These are phyloP conservation scores for Primulina tabacum DNA, from an alignment of 257 asterid genomes.

Conservation along the genomic window DNA sequence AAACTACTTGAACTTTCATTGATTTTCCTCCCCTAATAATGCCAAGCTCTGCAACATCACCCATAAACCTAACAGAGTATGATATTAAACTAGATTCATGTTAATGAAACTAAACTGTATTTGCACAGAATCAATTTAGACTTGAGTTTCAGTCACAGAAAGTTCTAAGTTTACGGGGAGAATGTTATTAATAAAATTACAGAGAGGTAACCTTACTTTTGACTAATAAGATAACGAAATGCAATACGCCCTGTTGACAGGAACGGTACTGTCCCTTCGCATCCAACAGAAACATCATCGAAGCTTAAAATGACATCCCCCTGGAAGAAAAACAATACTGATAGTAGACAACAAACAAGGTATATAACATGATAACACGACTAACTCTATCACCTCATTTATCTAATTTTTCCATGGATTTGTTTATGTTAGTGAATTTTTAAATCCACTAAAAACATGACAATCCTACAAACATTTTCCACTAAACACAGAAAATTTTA, in stretches of 20 bases:
- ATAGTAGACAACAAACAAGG: neutral
- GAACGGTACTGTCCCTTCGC: slow-evolving; percentile 96
- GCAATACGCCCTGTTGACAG: slow-evolving; percentile 92
- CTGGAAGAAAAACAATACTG: slow-evolving; percentile 41
- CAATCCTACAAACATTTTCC: neutral
- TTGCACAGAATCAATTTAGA: slow-evolving; percentile 3
- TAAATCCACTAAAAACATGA: neutral
- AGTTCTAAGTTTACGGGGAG: neutral
- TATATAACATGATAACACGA: neutral
- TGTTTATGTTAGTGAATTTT: neutral
- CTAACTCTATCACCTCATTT: neutral
- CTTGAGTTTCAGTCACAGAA: neutral
- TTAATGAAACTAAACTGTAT: slow-evolving; percentile 4
- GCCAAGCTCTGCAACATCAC: slow-evolving; percentile 84
- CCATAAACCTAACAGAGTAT: slow-evolving; percentile 58
- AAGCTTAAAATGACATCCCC: slow-evolving; percentile 96
- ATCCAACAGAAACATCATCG: slow-evolving; percentile 76
- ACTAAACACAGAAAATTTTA: neutral
- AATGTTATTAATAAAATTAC: neutral
- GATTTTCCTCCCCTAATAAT: slow-evolving; percentile 68
- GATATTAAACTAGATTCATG: slow-evolving; percentile 18
- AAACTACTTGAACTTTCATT: slow-evolving; percentile 64
- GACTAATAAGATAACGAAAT: slow-evolving; percentile 89
- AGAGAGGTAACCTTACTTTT: slow-evolving; percentile 44
- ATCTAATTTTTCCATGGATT: neutral